phyloP scores from a whole-genome alignment of 2,329 filamentous ascomycete genomes.

The Colletotrichum tanaceti region DNA sequence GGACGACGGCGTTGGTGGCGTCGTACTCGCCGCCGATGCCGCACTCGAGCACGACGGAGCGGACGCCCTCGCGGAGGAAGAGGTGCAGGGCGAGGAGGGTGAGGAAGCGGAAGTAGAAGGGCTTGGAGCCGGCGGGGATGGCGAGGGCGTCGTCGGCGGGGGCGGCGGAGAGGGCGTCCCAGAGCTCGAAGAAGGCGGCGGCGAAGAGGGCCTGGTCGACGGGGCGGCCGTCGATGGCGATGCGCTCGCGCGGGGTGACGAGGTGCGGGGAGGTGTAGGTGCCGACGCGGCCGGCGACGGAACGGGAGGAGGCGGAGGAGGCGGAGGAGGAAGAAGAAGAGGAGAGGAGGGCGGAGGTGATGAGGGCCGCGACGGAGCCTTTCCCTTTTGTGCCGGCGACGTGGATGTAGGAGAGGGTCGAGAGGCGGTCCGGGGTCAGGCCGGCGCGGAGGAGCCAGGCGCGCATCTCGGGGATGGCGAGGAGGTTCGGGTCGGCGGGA shows the following conservation, averaged over 20 bases:
- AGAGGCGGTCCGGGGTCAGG: constrained; percentile 65
- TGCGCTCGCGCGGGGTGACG: constrained; percentile 74
- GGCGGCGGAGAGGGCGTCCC: constrained; percentile 64
- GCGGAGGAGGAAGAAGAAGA: too few relatives aligned
- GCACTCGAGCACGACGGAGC: constrained; percentile 73
- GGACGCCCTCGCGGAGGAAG: constrained; percentile 72
- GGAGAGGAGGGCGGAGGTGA: constrained; percentile 72
- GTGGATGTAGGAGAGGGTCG: constrained; percentile 59
- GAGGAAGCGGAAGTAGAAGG: constrained; percentile 71
- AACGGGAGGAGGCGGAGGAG: neutral
- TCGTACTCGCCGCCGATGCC: constrained; percentile 77
- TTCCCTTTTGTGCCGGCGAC: constrained; percentile 83
- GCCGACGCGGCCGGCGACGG: constrained; percentile 63
- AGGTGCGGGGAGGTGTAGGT: constrained; percentile 83
- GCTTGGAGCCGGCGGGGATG: constrained; percentile 55
- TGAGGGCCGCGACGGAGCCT: constrained; percentile 73
- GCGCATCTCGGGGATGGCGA: constrained; percentile 79
- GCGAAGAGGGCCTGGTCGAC: constrained; percentile 70
- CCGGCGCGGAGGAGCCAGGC: constrained; percentile 82
- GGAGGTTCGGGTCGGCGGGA: constrained; percentile 44
- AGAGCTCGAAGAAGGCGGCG: constrained; percentile 75
- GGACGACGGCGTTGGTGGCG: constrained; percentile 75
- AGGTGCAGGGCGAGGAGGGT: constrained; percentile 75
- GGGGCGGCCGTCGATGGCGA: constrained; percentile 69
- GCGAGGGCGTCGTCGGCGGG: constrained; percentile 46